Conservation (phyloP, 169 alveolate species). For the Plasmodium cynomolgi region DNA sequence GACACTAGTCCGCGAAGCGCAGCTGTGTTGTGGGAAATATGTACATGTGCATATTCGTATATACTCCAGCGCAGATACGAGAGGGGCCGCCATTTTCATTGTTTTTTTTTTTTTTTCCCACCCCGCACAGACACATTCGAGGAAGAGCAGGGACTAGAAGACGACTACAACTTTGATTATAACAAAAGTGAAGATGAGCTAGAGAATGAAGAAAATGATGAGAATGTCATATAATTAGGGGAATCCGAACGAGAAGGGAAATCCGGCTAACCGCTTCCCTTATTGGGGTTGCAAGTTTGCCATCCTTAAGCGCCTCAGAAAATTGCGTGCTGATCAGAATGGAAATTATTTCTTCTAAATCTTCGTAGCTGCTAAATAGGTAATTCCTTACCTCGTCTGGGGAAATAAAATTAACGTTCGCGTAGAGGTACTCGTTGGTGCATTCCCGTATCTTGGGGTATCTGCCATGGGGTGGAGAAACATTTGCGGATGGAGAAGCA, state of each 20-base stretch:
- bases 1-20: background rate
- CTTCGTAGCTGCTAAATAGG: constrained; percentile 58
- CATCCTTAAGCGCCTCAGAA: constrained; percentile 13
- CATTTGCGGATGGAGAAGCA: background rate
- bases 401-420: constrained; percentile 59
- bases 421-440: constrained; percentile 61
- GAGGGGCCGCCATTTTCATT: background rate
- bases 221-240: constrained; percentile 63
- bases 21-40: background rate
- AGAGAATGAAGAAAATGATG: constrained; percentile 70
- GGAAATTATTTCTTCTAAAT: constrained; percentile 31
- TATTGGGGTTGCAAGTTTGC: constrained; percentile 5
- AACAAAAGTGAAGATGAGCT: constrained; percentile 72
- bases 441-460: constrained; percentile 72
- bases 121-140: constrained; percentile 21
- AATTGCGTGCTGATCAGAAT: constrained; percentile 51
- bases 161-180: constrained; percentile 63
- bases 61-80: background rate
- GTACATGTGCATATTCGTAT: background rate
- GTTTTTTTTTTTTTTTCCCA: background rate
- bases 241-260: constrained; percentile 14
- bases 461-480: background rate
- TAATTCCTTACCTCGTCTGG: constrained; percentile 35
- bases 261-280: constrained; percentile 22
- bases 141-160: constrained; percentile 52